phyloP scores from a whole-genome alignment of 306 rosid genomes.

The Ormosia semicastrata region DNA sequence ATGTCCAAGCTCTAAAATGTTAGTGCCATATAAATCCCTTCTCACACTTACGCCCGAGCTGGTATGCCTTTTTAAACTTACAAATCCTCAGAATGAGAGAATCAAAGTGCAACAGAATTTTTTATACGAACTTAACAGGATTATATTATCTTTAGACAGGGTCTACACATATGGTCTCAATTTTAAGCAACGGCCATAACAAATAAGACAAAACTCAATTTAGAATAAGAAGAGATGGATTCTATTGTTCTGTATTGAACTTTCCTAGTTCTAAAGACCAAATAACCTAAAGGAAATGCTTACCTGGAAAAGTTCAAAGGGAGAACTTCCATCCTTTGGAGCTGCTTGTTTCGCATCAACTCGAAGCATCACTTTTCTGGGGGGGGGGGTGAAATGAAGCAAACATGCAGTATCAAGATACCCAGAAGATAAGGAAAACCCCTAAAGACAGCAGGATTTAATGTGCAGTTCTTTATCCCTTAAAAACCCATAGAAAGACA shows the following conservation, averaged over 20 bases:
- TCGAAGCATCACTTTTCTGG: conserved; percentile 78
- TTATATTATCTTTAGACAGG: not conserved
- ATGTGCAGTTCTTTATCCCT: not conserved
- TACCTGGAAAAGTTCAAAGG: conserved; percentile 86
- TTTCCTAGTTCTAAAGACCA: not conserved
- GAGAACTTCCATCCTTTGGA: conserved; percentile 87
- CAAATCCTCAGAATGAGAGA: not conserved
- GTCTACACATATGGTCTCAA: not conserved
- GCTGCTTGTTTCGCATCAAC: conserved; percentile 94
- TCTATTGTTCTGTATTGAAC: not conserved
- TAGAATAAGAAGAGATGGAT: not conserved
- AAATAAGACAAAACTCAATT: not conserved
- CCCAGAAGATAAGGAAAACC: conserved; percentile 3
- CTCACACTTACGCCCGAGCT: not conserved
- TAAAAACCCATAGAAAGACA: not conserved
- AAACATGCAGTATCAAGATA: conserved; percentile 21
- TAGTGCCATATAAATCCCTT: not conserved
- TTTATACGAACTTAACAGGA: not conserved
- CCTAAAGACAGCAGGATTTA: not conserved
- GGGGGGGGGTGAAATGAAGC: not conserved
- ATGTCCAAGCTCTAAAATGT: not conserved
- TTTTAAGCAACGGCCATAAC: not conserved
- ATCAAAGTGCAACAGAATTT: not conserved
- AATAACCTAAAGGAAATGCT: conserved; percentile 18
- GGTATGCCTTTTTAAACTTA: not conserved